Base-by-base conservation (phyloP, 192 early-diverging fungal genomes). In the Dimargaris xerosporica region DNA sequence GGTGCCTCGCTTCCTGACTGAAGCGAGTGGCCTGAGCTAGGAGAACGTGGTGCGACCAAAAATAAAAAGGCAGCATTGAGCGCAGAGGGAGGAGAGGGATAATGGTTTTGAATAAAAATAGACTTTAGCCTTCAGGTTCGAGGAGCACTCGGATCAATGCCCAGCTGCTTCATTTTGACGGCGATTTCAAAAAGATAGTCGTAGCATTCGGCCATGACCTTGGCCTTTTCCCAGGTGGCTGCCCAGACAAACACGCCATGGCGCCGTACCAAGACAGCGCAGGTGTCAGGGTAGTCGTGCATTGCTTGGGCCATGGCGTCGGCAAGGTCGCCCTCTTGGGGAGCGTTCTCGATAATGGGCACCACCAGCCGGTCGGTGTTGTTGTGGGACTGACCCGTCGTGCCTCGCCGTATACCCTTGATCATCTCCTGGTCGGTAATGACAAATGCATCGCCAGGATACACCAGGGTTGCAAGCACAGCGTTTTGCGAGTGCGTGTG, bases 191-290 rank as follows among this genome's bases (percentile, higher is more conserved):
- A 98, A 61, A 98, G 73, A 72, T 98, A 98, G 67, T 98, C 95
- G 69, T 95, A 98, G 77, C 95, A 98, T 73, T 98, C 95, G 10
- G 85, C 73, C 95, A 98, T 98, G 44, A 85, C 85, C 71, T 98
- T 98, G 54, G 95, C 91, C 76, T 95, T 91, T 75, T 95, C 85
- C 95, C 95, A 96, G 17, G 77, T 79, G 79, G 83, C 84, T 65
- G 92, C 93, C 93, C 93, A 98, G 7, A 98, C 91, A 67, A 95
- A 98, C 43, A 98, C 95, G 56, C 95, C 95, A 64, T 98, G 95
- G 16, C 93, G 70, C 46, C 94, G 71, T 21, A 98, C 95, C 61
- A 98, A 83, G 52, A 98, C 92, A 28, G 95, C 95, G 67, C 88
- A 89, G 0, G 91, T 85, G 13, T 93, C 89, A 16, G 95, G 91